A percentile compares a stretch with the other conserved stretches of the same genome.
Conservation (phyloP, 2,329 filamentous ascomycete species). For the Cladorrhinum sp. region DNA sequence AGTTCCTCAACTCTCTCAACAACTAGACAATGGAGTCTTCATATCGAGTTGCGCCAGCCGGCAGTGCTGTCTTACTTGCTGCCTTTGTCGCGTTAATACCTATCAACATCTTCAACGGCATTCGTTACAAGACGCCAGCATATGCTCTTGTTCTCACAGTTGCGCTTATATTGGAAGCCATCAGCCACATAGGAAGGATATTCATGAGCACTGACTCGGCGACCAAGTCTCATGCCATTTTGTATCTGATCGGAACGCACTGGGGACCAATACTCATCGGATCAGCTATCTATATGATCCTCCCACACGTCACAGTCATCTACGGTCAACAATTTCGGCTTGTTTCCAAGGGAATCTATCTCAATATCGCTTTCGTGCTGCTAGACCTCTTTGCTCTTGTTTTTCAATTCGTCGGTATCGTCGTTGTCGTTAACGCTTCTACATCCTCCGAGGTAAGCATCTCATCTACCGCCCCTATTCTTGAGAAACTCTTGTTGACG, state of each 20-base stretch:
- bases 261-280: slow-evolving; percentile 47
- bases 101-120: slow-evolving; percentile 26
- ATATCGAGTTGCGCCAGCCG: slow-evolving; percentile 22
- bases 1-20: not conserved
- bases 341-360: slow-evolving; percentile 34
- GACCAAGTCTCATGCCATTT: slow-evolving; percentile 38
- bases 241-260: slow-evolving; percentile 47
- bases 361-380: slow-evolving; percentile 35
- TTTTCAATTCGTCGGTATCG: slow-evolving; percentile 37
- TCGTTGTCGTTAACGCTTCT: slow-evolving; percentile 39
- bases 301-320: slow-evolving; percentile 46
- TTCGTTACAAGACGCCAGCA: slow-evolving; percentile 33
- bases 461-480: not conserved
- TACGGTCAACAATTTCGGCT: slow-evolving; percentile 44
- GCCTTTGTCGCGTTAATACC: slow-evolving; percentile 28
- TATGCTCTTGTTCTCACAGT: slow-evolving; percentile 41
- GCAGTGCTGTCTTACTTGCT: slow-evolving; percentile 28
- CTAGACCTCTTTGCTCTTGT: slow-evolving; percentile 36
- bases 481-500: slow-evolving; percentile 7
- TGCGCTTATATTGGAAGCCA: slow-evolving; percentile 42
- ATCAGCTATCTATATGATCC: slow-evolving; percentile 42
- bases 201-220: slow-evolving; percentile 37
- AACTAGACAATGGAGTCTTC: not conserved
- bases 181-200: slow-evolving; percentile 47
- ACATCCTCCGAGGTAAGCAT: slow-evolving; percentile 10